Evolutionary conservation across 2,329 filamentous ascomycete species (phyloP).

Genomic region (Delphinella strobiligena): DNA sequence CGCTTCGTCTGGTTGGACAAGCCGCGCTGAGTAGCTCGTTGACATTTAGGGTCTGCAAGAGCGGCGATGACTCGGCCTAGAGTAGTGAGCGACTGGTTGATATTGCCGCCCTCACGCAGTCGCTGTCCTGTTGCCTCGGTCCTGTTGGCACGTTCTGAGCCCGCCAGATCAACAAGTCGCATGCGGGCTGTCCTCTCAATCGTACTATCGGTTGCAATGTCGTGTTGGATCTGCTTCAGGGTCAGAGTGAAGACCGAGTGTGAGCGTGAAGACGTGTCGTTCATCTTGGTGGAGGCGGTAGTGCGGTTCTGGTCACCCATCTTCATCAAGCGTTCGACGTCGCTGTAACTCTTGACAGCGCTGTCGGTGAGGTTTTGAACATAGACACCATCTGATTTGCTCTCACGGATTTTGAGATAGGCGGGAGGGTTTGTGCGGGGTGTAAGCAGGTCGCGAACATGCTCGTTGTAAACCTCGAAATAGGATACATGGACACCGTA

Average conservation of each 20-base stretch:
- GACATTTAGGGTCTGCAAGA: slow-evolving; percentile 55
- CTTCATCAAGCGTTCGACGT: slow-evolving; percentile 85
- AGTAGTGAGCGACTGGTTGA: slow-evolving; percentile 97
- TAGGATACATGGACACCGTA: slow-evolving; percentile 97
- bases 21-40: slow-evolving; percentile 38
- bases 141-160: slow-evolving; percentile 86
- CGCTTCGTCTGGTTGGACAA: slow-evolving; percentile 32
- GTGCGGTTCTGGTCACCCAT: slow-evolving; percentile 80
- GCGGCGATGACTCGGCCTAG: slow-evolving; percentile 92
- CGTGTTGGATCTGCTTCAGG: slow-evolving; percentile 95
- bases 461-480: slow-evolving; percentile 99
- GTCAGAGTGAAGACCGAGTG: slow-evolving; percentile 98
- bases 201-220: slow-evolving; percentile 93
- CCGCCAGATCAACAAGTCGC: slow-evolving; percentile 85
- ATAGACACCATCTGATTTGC: slow-evolving; percentile 87
- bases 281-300: slow-evolving; percentile 94
- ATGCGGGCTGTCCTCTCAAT: slow-evolving; percentile 92
- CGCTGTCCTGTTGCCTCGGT: slow-evolving; percentile 89
- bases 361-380: slow-evolving; percentile 94
- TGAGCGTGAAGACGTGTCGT: slow-evolving; percentile 91
- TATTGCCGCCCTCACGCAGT: slow-evolving; percentile 88
- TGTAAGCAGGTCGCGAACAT: slow-evolving; percentile 85
- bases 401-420: slow-evolving; percentile 95
- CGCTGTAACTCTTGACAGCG: slow-evolving; percentile 72
- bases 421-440: slow-evolving; percentile 69